Evolutionary conservation across 1,139 yeast species (phyloP).

Genomic region (Kodamaea ohmeri): DNA sequence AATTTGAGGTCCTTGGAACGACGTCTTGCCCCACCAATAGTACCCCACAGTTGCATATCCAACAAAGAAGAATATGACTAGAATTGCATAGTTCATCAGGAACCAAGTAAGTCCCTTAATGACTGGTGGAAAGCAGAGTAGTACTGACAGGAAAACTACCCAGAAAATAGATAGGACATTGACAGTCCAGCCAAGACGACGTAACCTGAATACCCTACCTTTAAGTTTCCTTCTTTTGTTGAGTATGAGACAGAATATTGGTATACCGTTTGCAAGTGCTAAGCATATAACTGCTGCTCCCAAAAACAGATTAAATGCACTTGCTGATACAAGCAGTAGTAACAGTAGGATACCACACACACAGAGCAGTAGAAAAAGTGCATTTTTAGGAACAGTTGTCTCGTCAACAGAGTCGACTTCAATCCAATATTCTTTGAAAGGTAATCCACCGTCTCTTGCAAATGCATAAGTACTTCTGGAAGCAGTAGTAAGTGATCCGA

Average conservation of each 20-base stretch:
- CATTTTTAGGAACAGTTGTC: slow-evolving; percentile 65
- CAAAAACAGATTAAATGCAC: slow-evolving; percentile 82
- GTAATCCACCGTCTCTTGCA: slow-evolving; percentile 87
- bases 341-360: slow-evolving; percentile 61
- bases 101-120: slow-evolving; percentile 55
- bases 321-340: slow-evolving; percentile 63
- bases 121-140: slow-evolving; percentile 73
- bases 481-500: slow-evolving; percentile 80
- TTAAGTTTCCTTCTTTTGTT: slow-evolving; percentile 60
- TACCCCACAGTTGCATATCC: slow-evolving; percentile 50
- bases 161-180: slow-evolving; percentile 61
- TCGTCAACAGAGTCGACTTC: slow-evolving; percentile 60
- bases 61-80: slow-evolving; percentile 53
- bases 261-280: slow-evolving; percentile 75
- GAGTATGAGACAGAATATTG: slow-evolving; percentile 61
- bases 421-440: slow-evolving; percentile 63
- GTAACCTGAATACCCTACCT: slow-evolving; percentile 70
- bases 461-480: slow-evolving; percentile 84
- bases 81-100: slow-evolving; percentile 74
- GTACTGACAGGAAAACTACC: slow-evolving; percentile 56
- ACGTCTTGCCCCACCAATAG: slow-evolving; percentile 55
- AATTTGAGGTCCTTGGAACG: slow-evolving; percentile 64
- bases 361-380: slow-evolving; percentile 65
- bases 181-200: slow-evolving; percentile 63
- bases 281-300: slow-evolving; percentile 83